phyloP scores from a whole-genome alignment of 768 basidiomycete genomes.

The Hirschioporus abietinus region DNA sequence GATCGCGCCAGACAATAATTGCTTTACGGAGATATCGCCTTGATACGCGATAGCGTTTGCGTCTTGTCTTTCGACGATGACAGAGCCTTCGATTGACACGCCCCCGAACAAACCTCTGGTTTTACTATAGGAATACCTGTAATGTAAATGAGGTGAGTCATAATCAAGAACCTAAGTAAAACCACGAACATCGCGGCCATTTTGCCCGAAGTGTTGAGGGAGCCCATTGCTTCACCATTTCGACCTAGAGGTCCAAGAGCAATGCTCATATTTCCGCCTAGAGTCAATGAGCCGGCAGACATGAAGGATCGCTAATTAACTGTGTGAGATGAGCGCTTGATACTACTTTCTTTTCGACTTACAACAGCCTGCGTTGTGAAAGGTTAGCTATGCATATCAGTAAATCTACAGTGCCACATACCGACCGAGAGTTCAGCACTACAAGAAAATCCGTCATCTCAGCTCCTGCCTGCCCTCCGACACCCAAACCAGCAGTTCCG shows the following conservation, averaged over 20 bases:
- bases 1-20: slow-evolving; percentile 74
- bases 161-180: neutral
- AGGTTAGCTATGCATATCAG: slow-evolving; percentile 14
- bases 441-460: slow-evolving; percentile 91
- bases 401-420: slow-evolving; percentile 21
- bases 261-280: slow-evolving; percentile 87
- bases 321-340: slow-evolving; percentile 12
- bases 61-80: slow-evolving; percentile 92
- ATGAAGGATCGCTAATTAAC: slow-evolving; percentile 74
- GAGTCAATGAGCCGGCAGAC: slow-evolving; percentile 85
- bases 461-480: slow-evolving; percentile 79
- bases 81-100: slow-evolving; percentile 80
- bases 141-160: slow-evolving; percentile 6
- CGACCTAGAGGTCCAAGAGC: slow-evolving; percentile 91
- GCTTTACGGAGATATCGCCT: slow-evolving; percentile 66
- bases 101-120: slow-evolving; percentile 94
- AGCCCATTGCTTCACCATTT: slow-evolving; percentile 87
- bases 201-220: slow-evolving; percentile 79
- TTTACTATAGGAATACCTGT: slow-evolving; percentile 86
- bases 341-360: slow-evolving; percentile 24
- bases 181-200: slow-evolving; percentile 78
- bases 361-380: slow-evolving; percentile 50
- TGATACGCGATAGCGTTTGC: slow-evolving; percentile 82
- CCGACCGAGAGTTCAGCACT: slow-evolving; percentile 78
- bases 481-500: slow-evolving; percentile 84